phyloP scores from a whole-genome alignment of 768 basidiomycete genomes.

The Russula lepida region DNA sequence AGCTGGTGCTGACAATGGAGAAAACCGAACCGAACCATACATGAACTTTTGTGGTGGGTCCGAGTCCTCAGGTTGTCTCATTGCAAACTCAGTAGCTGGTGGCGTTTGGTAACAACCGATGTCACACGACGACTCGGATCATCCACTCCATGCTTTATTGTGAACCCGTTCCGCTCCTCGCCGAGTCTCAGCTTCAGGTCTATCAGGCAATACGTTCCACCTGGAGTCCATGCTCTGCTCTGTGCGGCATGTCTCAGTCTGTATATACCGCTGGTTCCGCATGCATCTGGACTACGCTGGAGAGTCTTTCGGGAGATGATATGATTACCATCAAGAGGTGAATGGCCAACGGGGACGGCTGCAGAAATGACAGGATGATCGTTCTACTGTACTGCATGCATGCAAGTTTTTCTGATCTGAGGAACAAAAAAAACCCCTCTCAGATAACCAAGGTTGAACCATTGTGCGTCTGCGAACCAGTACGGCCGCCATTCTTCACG shows the following conservation, averaged over 20 bases:
- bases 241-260: constrained; percentile 2
- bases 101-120: not conserved
- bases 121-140: not conserved
- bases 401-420: constrained; percentile 10
- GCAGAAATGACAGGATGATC: constrained; percentile 10
- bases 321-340: constrained; percentile 1
- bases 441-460: not conserved
- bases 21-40: constrained; percentile 21
- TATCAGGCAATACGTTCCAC: constrained; percentile 19
- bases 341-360: not conserved
- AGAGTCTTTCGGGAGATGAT: not conserved
- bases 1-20: constrained; percentile 18
- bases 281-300: not conserved
- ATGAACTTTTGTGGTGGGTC: constrained; percentile 25
- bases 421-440: not conserved
- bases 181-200: constrained; percentile 20
- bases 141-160: constrained; percentile 11
- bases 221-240: constrained; percentile 12
- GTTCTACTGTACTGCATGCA: constrained; percentile 3
- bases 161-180: not conserved
- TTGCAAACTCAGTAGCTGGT: not conserved
- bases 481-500: too few relatives aligned
- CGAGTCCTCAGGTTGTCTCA: not conserved
- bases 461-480: constrained; percentile 8
- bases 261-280: constrained; percentile 9